A percentile compares a stretch with the other conserved stretches of the same genome.
Conservation (phyloP, 2,329 filamentous ascomycete species). For the Alternaria triticina region DNA sequence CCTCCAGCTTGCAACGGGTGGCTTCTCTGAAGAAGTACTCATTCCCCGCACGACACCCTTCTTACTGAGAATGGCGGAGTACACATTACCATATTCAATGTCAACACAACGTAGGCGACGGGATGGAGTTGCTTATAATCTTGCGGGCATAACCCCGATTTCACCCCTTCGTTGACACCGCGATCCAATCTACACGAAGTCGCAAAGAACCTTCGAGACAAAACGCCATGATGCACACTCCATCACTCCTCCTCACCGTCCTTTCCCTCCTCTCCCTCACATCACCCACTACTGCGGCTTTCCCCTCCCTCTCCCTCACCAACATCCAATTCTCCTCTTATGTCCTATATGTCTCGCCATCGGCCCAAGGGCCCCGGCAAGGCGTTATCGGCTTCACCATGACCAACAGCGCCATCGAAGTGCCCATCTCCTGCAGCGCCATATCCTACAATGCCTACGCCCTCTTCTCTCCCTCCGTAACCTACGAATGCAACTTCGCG, state of each 20-base stretch:
- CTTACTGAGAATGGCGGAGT: neutral
- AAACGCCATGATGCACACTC: neutral
- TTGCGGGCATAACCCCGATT: neutral
- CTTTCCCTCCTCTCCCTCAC: neutral
- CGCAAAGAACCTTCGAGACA: neutral
- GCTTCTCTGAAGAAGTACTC: neutral
- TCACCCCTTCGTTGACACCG: neutral
- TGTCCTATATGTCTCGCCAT: slow-evolving; percentile 11
- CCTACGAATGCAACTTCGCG: slow-evolving; percentile 7
- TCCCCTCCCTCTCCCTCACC: neutral
- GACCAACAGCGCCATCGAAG: slow-evolving; percentile 2
- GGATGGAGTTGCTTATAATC: neutral
- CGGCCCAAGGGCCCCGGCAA: neutral
- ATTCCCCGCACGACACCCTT: neutral
- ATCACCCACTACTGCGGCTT: neutral
- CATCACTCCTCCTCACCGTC: neutral
- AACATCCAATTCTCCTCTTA: slow-evolving; percentile 5
- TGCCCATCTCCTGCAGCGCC: neutral
- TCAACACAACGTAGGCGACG: neutral
- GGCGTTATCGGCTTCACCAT: slow-evolving; percentile 13
- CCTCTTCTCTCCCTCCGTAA: neutral
- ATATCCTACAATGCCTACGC: slow-evolving; percentile 6
- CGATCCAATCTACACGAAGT: neutral
- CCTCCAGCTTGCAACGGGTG: neutral
- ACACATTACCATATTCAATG: neutral